Base-by-base conservation (phyloP, 192 early-diverging fungal genomes). In the Phycomyces nitens region DNA sequence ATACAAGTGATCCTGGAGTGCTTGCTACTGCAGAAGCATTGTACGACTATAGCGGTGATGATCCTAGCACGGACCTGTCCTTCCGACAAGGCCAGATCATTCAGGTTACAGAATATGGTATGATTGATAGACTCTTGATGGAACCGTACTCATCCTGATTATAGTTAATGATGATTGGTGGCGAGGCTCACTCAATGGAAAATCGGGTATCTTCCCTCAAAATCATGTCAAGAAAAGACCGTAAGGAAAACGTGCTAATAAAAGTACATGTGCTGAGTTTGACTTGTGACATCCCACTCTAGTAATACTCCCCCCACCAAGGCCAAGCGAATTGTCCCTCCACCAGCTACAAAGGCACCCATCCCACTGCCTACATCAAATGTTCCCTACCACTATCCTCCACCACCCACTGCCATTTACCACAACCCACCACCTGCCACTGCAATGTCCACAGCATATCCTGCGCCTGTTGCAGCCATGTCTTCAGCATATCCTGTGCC, bases 31-130 rank as follows among this genome's bases (percentile, higher is more conserved):
- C 81, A 20, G 67, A 74, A 21, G 87, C 87, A 16, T 55, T 86
- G 53, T 89, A 88, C 63, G 87, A 89, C 56, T 89, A 85, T 59
- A 60, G 69, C 8, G 86, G 86, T 26, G 67, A 70, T 20, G 80
- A 87, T 65, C 70, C 75, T n/a, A 29, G 38, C 20, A 80, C 75
- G 20, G 87, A 89, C 69, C 68, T 89, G 54, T 65, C 59, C 21
- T 89, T 89, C 73, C 78, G 76, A 40, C 80, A 84, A 66, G 87
- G 87, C 7, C 86, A 89, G 51, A 63, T 77, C 20, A 86, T 89
- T 55, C 43, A 70, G 16, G 73, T 89, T 43, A 71, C 73, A 42
- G 73, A 75, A 60, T 58, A 62, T 66, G 68, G 73, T 75, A 66
- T 39, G 59, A 26, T 60, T 27, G 5, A 20, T 7, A 54, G 1